These are phyloP conservation scores for Sanghuangporus baumii DNA, from an alignment of 1,284 basidiomycete genomes.

Conservation along the genomic window DNA sequence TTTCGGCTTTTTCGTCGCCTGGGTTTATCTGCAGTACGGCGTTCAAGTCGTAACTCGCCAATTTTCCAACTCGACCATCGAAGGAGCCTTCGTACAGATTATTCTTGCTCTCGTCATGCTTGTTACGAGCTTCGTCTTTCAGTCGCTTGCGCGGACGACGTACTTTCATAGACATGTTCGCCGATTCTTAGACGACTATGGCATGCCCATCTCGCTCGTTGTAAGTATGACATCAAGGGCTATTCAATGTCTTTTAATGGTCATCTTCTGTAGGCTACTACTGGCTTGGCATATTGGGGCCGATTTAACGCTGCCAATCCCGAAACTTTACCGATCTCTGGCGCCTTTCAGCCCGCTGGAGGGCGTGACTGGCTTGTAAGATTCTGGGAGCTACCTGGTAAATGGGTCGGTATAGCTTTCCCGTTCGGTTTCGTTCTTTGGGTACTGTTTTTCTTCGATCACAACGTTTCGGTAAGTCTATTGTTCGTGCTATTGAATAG, in stretches of 20 bases:
- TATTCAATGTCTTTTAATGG: conserved; percentile 81
- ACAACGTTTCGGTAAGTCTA: conserved; percentile 71
- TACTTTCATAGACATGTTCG: conserved; percentile 72
- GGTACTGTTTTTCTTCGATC: conserved; percentile 76
- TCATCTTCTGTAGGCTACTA: conserved; percentile 31
- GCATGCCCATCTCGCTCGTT: conserved; percentile 82
- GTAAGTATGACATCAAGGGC: conserved; percentile 67
- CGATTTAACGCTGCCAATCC: conserved; percentile 61
- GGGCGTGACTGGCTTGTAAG: conserved; percentile 80
- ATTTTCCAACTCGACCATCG: conserved; percentile 44
- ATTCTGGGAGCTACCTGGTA: conserved; percentile 88
- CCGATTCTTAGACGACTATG: conserved; percentile 79
- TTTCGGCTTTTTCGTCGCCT: conserved; percentile 88
- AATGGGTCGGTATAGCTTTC: conserved; percentile 84
- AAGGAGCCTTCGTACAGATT: conserved; percentile 66
- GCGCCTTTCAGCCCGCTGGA: conserved; percentile 70
- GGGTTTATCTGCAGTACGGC: conserved; percentile 88
- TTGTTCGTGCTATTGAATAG: background rate
- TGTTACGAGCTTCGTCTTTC: conserved; percentile 68
- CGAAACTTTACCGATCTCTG: conserved; percentile 61
- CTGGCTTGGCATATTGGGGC: conserved; percentile 83
- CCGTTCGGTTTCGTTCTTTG: conserved; percentile 69
- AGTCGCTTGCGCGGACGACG: conserved; percentile 52
- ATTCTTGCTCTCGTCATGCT: conserved; percentile 78
- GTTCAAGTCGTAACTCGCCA: conserved; percentile 79